Base-by-base conservation (phyloP, 1,284 basidiomycete species). In the Kalmanozyma brasiliensis region DNA sequence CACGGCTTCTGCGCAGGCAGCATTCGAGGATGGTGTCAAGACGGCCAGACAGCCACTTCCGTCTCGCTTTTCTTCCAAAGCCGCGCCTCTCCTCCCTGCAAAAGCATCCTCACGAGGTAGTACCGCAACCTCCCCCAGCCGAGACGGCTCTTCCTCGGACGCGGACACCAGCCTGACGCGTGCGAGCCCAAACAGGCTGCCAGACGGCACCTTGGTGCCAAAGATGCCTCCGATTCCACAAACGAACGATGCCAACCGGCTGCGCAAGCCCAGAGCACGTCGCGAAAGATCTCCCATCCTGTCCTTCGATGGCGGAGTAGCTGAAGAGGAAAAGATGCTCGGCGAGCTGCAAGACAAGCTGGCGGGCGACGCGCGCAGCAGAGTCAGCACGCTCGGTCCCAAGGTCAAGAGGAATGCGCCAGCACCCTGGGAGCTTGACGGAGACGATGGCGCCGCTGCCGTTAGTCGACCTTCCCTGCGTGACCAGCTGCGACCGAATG, bases 401-500 rank as follows among this genome's bases (percentile, higher is more conserved):
- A 74, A 59, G 46, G 55, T 78, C 34, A 78, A 78, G 62, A 76
- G 74, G 69, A 78, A 78, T 23, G 61, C 72, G 10, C 76, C 73
- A 0, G 76, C 76, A 7, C 76, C 76, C 4, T 78, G 76, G 76
- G 76, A 78, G 42, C 43, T 77, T 10, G 71, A 56, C 20, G 73
- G 62, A 16, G 65, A 72, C 8, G 74, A 70, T n/a, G 11, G 41
- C n/a, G 30, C 40, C 5, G 35, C 63, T 16, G 7, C 53, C 7
- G 19, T 49, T 2, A 52, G 58, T 1, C 57, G 68, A 30, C 44
- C 68, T 6, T 71, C 68, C 13, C 47, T 71, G 8, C 62, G 63
- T 11, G 68, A 71, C 0, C 32, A 41, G 9, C 40, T 71, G 37
- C 55, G 68, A 32, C 61, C 57, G 6, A 64, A 42, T 19, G 53